Conservation (phyloP, 805 yeast species). For the Suhomyces sp. region DNA sequence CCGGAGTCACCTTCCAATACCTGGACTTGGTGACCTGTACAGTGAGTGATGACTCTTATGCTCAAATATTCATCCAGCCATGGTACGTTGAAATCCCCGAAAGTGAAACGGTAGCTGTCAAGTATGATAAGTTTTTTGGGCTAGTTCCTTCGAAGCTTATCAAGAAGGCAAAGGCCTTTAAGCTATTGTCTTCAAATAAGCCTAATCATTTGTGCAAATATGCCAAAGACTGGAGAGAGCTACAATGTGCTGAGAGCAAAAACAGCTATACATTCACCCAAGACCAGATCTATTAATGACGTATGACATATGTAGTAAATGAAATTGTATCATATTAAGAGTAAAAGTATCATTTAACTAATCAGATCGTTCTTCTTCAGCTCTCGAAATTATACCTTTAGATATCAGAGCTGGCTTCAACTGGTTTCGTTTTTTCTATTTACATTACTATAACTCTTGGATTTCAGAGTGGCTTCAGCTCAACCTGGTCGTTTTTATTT, state of each 20-base stretch:
- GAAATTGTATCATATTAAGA: background rate
- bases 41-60: background rate
- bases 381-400: no score
- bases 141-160: background rate
- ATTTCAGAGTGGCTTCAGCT: no score
- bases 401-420: no score
- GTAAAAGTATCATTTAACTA: background rate
- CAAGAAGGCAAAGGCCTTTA: background rate
- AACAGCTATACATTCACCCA: background rate
- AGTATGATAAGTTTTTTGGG: background rate
- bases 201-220: conserved; percentile 8
- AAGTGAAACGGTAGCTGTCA: background rate
- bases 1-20: background rate
- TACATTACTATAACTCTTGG: no score
- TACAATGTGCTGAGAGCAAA: conserved; percentile 5
- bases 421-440: no score
- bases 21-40: conserved; percentile 4
- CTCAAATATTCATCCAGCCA: conserved; percentile 10
- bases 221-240: background rate
- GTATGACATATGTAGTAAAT: background rate
- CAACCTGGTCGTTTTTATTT: no score
- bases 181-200: background rate
- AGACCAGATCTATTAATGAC: background rate
- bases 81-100: conserved; percentile 6
- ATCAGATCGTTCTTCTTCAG: no score